Conservation (phyloP, 345 rosid species). For the Cardiospermum halicacabum region DNA sequence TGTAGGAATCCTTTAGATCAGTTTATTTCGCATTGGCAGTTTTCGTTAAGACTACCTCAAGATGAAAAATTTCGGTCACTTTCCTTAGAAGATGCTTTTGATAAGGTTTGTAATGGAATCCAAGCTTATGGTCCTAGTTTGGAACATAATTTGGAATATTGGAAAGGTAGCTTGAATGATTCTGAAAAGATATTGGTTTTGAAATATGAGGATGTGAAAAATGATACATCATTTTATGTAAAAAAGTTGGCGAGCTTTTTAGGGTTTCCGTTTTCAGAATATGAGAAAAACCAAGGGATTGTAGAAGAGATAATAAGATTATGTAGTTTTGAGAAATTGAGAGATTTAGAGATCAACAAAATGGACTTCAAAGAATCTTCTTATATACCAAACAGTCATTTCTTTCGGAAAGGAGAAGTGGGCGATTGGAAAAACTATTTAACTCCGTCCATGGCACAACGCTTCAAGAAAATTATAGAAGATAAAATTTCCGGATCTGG, state of each 20-base stretch:
- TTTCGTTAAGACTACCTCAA: background rate
- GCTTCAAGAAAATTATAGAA: no score
- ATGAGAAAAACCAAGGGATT: slow-evolving; percentile 21
- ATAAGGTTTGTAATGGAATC: slow-evolving; percentile 22
- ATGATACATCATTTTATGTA: slow-evolving; percentile 5
- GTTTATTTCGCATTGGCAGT: slow-evolving; percentile 24
- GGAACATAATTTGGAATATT: slow-evolving; percentile 21
- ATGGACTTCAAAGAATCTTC: no score
- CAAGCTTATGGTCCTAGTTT: slow-evolving; percentile 16
- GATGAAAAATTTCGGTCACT: background rate
- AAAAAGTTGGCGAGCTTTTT: slow-evolving; percentile 28
- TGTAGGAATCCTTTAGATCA: slow-evolving; percentile 25
- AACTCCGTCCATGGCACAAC: no score
- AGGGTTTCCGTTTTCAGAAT: slow-evolving; percentile 19
- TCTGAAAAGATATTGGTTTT: slow-evolving; percentile 20
- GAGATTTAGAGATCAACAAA: no score
- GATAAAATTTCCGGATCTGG: no score
- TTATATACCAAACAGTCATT: no score
- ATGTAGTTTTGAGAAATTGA: no score
- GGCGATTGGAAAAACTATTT: no score
- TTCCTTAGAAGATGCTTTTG: slow-evolving; percentile 17
- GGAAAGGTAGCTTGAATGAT: slow-evolving; percentile 16
- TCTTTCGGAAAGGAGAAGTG: no score
- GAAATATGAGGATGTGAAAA: slow-evolving; percentile 26
- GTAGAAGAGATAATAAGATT: no score